Conservation (phyloP, 2,329 filamentous ascomycete genomes). For the Hortaea sp. region DNA sequence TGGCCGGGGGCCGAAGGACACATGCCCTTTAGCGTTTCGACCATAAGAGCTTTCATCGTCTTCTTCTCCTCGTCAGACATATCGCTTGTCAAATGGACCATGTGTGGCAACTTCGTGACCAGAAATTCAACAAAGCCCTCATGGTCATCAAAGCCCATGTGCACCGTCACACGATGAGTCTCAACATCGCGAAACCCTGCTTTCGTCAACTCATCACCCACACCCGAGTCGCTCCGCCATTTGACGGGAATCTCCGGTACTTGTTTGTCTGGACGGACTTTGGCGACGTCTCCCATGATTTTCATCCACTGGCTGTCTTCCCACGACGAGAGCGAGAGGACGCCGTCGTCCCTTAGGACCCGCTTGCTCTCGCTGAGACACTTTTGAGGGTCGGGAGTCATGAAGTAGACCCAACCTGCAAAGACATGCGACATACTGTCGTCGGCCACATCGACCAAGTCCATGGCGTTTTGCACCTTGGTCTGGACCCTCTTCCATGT, state of each 20-base stretch:
- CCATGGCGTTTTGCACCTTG: conserved; percentile 18
- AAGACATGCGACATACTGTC: conserved; percentile 19
- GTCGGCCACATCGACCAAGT: conserved; percentile 13
- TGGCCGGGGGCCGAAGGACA: conserved; percentile 15
- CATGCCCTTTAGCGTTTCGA: conserved; percentile 11
- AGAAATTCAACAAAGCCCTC: conserved; percentile 13
- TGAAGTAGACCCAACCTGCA: conserved; percentile 25
- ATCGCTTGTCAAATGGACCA: conserved; percentile 13
- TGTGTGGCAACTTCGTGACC: conserved; percentile 15
- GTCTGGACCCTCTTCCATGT: conserved; percentile 18
- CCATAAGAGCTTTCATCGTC: conserved; percentile 8
- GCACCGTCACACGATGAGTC: conserved; percentile 12
- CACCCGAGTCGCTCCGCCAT: conserved; percentile 13
- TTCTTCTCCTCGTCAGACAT: conserved; percentile 15
- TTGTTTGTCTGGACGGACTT: conserved; percentile 12
- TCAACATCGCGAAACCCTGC: conserved; percentile 21
- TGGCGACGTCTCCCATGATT: conserved; percentile 11
- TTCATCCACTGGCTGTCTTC: conserved; percentile 20
- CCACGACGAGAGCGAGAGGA: conserved; percentile 19
- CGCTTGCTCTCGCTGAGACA: conserved; percentile 16
- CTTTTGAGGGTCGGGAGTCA: conserved; percentile 17
- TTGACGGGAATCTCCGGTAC: conserved; percentile 13
- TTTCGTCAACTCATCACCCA: conserved; percentile 16
- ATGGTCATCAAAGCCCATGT: conserved; percentile 15
- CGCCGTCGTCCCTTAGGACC: conserved; percentile 16